Conservation (phyloP, 1,284 basidiomycete genomes). For the Pseudozyma pruni region DNA sequence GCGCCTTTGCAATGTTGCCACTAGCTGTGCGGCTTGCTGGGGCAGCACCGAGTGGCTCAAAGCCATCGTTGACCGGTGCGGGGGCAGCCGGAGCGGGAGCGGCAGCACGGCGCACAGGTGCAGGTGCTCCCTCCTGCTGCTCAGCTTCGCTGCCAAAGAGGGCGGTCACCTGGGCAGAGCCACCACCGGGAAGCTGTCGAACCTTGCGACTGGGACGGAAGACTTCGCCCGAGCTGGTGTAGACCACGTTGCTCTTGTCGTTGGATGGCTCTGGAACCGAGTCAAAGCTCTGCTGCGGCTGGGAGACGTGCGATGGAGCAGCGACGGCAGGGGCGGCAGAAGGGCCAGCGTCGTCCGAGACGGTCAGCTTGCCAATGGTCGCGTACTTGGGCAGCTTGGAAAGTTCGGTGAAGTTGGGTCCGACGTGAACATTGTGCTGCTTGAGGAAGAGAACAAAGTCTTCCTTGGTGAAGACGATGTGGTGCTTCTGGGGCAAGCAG, state of each 20-base stretch:
- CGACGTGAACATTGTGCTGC: slow-evolving; percentile 57
- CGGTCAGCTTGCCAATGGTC: slow-evolving; percentile 49
- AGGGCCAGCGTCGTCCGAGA: slow-evolving; percentile 24
- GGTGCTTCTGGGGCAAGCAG: slow-evolving; percentile 40
- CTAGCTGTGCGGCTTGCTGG: slow-evolving; percentile 29
- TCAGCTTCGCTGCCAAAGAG: slow-evolving; percentile 54
- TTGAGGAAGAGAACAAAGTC: slow-evolving; percentile 59
- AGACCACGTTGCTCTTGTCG: slow-evolving; percentile 39
- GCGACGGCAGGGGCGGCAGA: slow-evolving; percentile 17
- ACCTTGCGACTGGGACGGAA: slow-evolving; percentile 60
- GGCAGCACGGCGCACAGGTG: background rate
- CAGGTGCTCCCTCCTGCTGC: slow-evolving; percentile 25
- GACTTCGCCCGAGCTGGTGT: slow-evolving; percentile 55
- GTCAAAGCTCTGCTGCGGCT: slow-evolving; percentile 8
- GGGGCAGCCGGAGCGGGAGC: slow-evolving; percentile 11
- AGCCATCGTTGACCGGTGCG: slow-evolving; percentile 20
- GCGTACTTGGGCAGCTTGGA: slow-evolving; percentile 56
- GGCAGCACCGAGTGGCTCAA: slow-evolving; percentile 32
- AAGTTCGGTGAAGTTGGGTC: slow-evolving; percentile 58
- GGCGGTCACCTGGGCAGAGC: slow-evolving; percentile 50
- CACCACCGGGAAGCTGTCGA: slow-evolving; percentile 56
- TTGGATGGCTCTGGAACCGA: slow-evolving; percentile 2
- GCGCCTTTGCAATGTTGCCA: slow-evolving; percentile 23
- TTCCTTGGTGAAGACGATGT: slow-evolving; percentile 61
- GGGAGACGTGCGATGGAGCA: slow-evolving; percentile 4